Conservation (phyloP, 176 grass and related monocot genomes). For the Carex littledalei region DNA sequence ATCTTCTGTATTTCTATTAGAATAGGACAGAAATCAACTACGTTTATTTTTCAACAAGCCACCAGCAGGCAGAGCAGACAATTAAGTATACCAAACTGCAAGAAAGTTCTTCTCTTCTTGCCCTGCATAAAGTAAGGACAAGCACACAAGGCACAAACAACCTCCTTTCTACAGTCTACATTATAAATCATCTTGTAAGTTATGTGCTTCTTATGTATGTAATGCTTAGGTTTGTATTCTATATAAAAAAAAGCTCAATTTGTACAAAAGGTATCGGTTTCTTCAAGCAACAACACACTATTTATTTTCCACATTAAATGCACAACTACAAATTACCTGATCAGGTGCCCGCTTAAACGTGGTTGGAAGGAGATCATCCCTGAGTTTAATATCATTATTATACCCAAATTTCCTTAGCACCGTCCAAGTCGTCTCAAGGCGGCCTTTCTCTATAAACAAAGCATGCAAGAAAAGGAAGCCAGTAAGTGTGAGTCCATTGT, state of each 20-base stretch:
- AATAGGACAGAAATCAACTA: not conserved
- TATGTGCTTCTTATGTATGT: not conserved
- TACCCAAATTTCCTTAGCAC: conserved; percentile 97
- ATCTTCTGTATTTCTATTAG: not conserved
- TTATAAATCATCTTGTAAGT: not conserved
- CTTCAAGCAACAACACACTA: not conserved
- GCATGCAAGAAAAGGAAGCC: conserved; percentile 96
- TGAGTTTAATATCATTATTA: conserved; percentile 91
- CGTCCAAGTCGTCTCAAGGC: conserved; percentile 95
- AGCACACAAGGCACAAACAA: not conserved
- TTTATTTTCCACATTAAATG: not conserved
- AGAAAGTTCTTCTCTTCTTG: not conserved
- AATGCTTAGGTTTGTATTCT: not conserved
- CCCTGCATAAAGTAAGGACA: not conserved
- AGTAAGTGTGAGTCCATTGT: conserved; percentile 77
- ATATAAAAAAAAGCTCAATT: not conserved
- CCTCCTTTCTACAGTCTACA: not conserved
- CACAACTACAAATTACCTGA: conserved; percentile 47
- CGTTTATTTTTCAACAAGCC: not conserved
- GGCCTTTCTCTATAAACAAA: conserved; percentile 96
- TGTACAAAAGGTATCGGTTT: not conserved
- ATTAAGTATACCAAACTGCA: not conserved
- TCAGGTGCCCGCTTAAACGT: conserved; percentile 78
- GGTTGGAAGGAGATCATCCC: conserved; percentile 73
- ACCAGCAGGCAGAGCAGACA: not conserved